A percentile compares a stretch with the other conserved stretches of the same genome.
Conservation (phyloP, 2,329 filamentous ascomycete genomes). For the Beauveria sp. region DNA sequence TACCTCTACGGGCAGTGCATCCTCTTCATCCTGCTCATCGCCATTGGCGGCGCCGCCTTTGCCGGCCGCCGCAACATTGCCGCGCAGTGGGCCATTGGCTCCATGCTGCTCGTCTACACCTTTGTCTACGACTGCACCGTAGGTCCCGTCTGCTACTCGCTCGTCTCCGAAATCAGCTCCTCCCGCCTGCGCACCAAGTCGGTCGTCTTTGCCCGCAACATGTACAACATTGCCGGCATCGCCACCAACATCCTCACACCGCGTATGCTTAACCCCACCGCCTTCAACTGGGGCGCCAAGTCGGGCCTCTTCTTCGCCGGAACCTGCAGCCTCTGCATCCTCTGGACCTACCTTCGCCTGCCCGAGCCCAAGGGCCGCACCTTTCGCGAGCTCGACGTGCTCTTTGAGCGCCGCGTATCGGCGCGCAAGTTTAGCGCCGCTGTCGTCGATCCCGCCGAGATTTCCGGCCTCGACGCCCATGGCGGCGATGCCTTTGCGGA, state of each 20-base stretch:
- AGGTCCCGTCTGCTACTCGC: conserved; percentile 66
- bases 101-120: conserved; percentile 34
- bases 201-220: conserved; percentile 35
- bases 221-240: conserved; percentile 43
- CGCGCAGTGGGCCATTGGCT: conserved; percentile 30
- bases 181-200: conserved; percentile 40
- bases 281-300: conserved; percentile 41
- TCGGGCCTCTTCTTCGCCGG: conserved; percentile 38
- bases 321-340: conserved; percentile 35
- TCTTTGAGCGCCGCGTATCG: conserved; percentile 40
- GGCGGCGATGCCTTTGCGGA: neutral
- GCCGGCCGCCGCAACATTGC: conserved; percentile 22
- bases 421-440: conserved; percentile 34
- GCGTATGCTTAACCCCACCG: conserved; percentile 38
- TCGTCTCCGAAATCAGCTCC: conserved; percentile 52
- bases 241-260: conserved; percentile 38
- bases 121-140: conserved; percentile 33
- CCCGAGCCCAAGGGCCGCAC: conserved; percentile 48
- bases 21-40: conserved; percentile 27
- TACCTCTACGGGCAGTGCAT: conserved; percentile 28
- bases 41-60: conserved; percentile 32
- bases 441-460: conserved; percentile 14
- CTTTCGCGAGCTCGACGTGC: conserved; percentile 46
- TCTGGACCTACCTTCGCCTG: conserved; percentile 45
- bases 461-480: neutral